Evolutionary conservation across 1,139 yeast species (phyloP), one percentile per base, ranked within the genome.

Genomic region (Diutina pseudorugosa): DNA sequence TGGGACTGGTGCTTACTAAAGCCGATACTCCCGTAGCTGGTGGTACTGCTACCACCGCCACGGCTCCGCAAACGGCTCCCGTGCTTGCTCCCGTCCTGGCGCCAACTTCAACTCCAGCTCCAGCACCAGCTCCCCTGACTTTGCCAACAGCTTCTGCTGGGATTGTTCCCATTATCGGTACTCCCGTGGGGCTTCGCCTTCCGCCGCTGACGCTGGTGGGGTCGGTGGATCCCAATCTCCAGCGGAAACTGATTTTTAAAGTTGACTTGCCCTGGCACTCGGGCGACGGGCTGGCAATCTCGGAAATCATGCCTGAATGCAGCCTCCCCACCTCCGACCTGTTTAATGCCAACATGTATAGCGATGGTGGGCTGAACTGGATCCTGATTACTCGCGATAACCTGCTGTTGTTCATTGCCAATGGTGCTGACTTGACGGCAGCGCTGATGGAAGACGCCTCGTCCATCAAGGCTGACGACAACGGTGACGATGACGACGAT

Each of bases 351-450:
- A 33, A 45, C n/a, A 21, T 45, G 23, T 45, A 45, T 12, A 27
- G 19, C 8, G 49, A 45, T 27, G 49, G 49, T 18, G 49, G 49
- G 14, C 27, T 33, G 36, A 45, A 45, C 23, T 45, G 49, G 49
- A 27, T 27, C 11, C 49, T 27, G 49, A 27, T 45, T 11, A 45
- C 49, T 1, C 36, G 49, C 20, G 49, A 45, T 19, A 45, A 45
- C 14, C 27, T 33, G 40, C 27, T 33, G 40, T 25, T 45, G n/a
- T 45, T 21, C 21, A 16, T 45, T 7, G 41, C 36, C 19, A 25
- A 43, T 16, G 45, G 45, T n/a, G 47, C 30, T 23, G 47, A 43
- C 20, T 19, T 43, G 12, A 30, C 36, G 2, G 36, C 12, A 30
- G 36, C 36, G 8, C 36, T 30, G 36, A 30, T 30, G 12, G 36